Evolutionary conservation across 2,329 filamentous ascomycete genomes (phyloP).

Genomic region (Sphaerulina musiva): DNA sequence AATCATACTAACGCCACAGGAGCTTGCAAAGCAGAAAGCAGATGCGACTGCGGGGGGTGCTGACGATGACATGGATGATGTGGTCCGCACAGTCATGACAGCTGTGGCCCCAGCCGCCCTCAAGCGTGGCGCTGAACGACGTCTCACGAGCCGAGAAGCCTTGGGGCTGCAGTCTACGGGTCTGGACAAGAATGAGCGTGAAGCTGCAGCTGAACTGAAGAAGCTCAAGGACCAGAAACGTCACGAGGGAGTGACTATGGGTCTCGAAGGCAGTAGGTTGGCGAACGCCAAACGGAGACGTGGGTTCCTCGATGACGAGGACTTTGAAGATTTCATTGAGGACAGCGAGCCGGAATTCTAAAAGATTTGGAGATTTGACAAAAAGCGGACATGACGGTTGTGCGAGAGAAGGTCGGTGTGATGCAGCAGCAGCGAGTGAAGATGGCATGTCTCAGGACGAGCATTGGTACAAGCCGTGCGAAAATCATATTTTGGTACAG

Average conservation of each 20-base stretch:
- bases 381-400: background rate
- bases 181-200: slow-evolving; percentile 36
- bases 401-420: background rate
- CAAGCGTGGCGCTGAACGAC: slow-evolving; percentile 8
- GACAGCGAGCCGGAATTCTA: slow-evolving; percentile 20
- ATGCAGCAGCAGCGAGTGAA: background rate
- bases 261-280: slow-evolving; percentile 47
- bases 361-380: background rate
- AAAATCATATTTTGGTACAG: no score
- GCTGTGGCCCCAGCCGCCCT: slow-evolving; percentile 3
- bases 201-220: slow-evolving; percentile 42
- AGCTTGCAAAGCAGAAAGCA: slow-evolving; percentile 6
- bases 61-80: background rate
- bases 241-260: slow-evolving; percentile 48
- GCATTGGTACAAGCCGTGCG: background rate
- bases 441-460: background rate
- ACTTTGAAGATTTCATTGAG: slow-evolving; percentile 39
- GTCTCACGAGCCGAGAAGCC: slow-evolving; percentile 1
- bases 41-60: slow-evolving; percentile 2
- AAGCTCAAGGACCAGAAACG: slow-evolving; percentile 47
- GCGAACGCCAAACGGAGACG: slow-evolving; percentile 47
- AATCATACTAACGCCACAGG: slow-evolving; percentile 22
- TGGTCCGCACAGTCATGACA: background rate
- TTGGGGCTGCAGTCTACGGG: slow-evolving; percentile 1
- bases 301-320: slow-evolving; percentile 48